Conservation (phyloP, 176 grass and related monocot genomes). For the Bothriochloa decipiens region DNA sequence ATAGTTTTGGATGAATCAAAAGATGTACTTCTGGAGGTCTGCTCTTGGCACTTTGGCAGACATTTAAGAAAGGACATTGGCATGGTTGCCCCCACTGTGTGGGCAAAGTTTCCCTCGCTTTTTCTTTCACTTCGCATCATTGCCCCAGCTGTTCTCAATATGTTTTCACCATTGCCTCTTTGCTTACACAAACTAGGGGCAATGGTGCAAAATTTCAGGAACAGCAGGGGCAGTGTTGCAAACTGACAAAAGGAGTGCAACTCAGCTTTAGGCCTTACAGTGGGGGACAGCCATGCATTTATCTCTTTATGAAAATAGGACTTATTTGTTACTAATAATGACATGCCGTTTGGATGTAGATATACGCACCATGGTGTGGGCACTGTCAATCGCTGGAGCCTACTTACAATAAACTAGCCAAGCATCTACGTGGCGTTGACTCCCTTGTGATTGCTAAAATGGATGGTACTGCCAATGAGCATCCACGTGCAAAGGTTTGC, state of each 20-base stretch:
- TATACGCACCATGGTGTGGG: conserved; percentile 98
- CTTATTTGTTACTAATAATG: not conserved
- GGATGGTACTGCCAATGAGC: conserved; percentile 90
- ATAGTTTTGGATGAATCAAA: conserved; percentile 97
- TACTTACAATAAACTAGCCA: conserved; percentile 82
- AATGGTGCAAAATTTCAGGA: not conserved
- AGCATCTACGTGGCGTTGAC: conserved; percentile 68
- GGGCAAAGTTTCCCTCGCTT: not conserved
- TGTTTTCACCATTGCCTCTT: not conserved
- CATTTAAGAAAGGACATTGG: conserved; percentile 24
- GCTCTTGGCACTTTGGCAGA: not conserved
- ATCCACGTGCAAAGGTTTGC: conserved; percentile 80
- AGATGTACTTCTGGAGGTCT: conserved; percentile 92
- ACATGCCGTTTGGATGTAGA: conserved; percentile 39
- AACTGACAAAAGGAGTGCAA: not conserved
- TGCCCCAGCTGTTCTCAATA: not conserved
- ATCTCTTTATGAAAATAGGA: conserved; percentile 13
- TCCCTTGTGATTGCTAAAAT: conserved; percentile 98
- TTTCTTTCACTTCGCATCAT: not conserved
- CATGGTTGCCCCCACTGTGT: not conserved
- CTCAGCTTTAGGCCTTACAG: not conserved
- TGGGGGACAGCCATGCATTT: not conserved
- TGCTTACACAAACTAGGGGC: not conserved
- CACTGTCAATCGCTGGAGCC: conserved; percentile 93
- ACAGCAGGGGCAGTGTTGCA: not conserved